Evolutionary conservation across 441 rosid species (phyloP), one percentile per base, ranked within the genome.

Genomic region (Codiaeum variegatum): DNA sequence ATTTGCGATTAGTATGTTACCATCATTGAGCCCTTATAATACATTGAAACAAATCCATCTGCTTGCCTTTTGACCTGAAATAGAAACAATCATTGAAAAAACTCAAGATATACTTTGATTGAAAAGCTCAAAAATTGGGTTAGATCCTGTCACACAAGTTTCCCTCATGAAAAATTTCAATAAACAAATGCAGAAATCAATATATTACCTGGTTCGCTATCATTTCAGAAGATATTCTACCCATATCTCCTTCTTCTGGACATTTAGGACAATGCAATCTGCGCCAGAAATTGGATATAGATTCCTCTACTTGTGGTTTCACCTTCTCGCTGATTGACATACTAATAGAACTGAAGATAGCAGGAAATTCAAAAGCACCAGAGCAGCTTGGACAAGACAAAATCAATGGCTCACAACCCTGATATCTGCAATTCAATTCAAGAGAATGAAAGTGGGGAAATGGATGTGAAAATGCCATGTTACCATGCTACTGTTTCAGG

Each of bases 361-460:
- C 76, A 65, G 97, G 94, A 64, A 98, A 95, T 66, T 83, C 84
- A 81, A 93, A 88, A 74, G 85, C 76, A 74, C 83, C 76, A 75
- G 90, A 89, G 85, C 98, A 95, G 85, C 91, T 87, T 60, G 98
- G 95, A 81, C 97, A 95, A 44, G 93, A 80, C 83, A 95, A 81
- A 60, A 76, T 76, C 81, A 95, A 75, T 21, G 95, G 97, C 83
- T 86, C 91, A 73, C 98, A 95, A 77, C 84, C 78, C 79, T 75
- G 79, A 67, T 88, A 92, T 76, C 99, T 95, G 93, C 80, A 75
- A 74, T 68, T 34, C 73, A 66, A 72, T 61, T 75, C 61, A 46
- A 11, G 2, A 21, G 63, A 55, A 28, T 46, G 21, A 19, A 60
- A 32, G 31, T 40, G 31, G 12, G 11, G 28, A 63, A 63, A 59